Base-by-base conservation (phyloP, 768 basidiomycete genomes). In the Filobasidium wieringae region DNA sequence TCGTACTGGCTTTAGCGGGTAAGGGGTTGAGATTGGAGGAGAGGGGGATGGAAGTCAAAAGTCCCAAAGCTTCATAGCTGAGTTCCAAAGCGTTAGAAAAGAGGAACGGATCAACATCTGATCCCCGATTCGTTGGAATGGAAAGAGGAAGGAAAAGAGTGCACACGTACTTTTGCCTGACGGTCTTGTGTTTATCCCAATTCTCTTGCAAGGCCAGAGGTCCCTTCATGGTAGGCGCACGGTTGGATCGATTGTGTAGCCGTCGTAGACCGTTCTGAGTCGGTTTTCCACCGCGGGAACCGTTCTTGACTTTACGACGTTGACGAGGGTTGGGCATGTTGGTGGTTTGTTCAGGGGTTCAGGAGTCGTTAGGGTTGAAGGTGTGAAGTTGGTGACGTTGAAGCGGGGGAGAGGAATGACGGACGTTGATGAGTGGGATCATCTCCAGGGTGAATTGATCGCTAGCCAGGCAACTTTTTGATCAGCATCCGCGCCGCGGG, bases 271-370 rank as follows among this genome's bases (percentile, higher is more conserved):
- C 55, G 39, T 65, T 63, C 14, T 56, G 40, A 12, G 87, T 84
- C 61, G 87, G 87, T 33, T 83, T 83, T 52, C 88, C 80, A 22
- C 77, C 83, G 72, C 88, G 79, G n/a, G 81, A 77, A 17, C 83
- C 82, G 26, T 90, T 91, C 40, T 85, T 82, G 22, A 80, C 73
- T 77, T 96, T 97, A 66, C 84, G 81, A 60, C 91, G 81, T 75
- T 97, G 93, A 56, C 92, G 83, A 64, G 92, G 92, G 73, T 95
- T 96, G 55, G 84, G 89, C 92, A 97, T 95, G 22, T 26, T 69
- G 58, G 9, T 19, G 24, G 9, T 37, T n/a, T n/a, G n/a, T n/a
- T n/a, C n/a, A n/a, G n/a, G n/a, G n/a, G n/a, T n/a, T n/a, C n/a
- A n/a, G n/a, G n/a, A n/a, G n/a, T n/a, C n/a, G n/a, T n/a, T n/a